Evolutionary conservation across 2,329 filamentous ascomycete species (phyloP).

Genomic region (Epichloe festucae): DNA sequence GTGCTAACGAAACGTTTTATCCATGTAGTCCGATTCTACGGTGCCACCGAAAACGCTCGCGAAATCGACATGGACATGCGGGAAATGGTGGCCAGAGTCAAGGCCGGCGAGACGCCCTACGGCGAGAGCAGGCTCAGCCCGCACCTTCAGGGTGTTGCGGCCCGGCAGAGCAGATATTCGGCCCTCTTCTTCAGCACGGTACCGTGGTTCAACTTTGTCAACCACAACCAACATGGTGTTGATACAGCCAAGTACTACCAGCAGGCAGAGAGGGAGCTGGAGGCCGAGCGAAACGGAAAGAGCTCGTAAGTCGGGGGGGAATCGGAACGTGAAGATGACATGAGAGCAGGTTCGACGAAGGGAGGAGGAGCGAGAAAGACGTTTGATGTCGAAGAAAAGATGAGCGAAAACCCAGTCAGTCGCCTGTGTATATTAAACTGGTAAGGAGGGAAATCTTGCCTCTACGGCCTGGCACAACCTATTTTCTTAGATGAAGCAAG

Average conservation of each 20-base stretch:
- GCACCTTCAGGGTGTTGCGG: constrained; percentile 87
- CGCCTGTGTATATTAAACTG: constrained; percentile 5
- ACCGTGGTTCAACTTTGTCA: constrained; percentile 98
- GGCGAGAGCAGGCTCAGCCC: constrained; percentile 65
- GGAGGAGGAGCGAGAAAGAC: background rate
- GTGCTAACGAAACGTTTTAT: background rate
- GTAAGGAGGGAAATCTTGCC: constrained; percentile 6
- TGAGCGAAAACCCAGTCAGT: background rate
- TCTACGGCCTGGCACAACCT: constrained; percentile 7
- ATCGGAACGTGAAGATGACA: background rate
- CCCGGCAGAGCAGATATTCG: constrained; percentile 84
- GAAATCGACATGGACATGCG: constrained; percentile 94
- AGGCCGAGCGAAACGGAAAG: constrained; percentile 45
- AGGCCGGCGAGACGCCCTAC: constrained; percentile 81
- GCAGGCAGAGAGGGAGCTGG: constrained; percentile 86
- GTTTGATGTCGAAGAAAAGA: background rate
- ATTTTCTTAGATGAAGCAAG: background rate
- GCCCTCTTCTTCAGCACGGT: constrained; percentile 72
- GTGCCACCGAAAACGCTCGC: constrained; percentile 80
- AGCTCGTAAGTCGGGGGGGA: background rate
- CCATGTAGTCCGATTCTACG: constrained; percentile 77
- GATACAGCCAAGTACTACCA: constrained; percentile 98
- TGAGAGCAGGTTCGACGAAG: background rate
- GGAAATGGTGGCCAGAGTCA: constrained; percentile 96
- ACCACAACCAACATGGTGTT: constrained; percentile 89